These are phyloP conservation scores for Gloeophyllum trabeum DNA, from an alignment of 768 basidiomycete species.

Conservation along the genomic window DNA sequence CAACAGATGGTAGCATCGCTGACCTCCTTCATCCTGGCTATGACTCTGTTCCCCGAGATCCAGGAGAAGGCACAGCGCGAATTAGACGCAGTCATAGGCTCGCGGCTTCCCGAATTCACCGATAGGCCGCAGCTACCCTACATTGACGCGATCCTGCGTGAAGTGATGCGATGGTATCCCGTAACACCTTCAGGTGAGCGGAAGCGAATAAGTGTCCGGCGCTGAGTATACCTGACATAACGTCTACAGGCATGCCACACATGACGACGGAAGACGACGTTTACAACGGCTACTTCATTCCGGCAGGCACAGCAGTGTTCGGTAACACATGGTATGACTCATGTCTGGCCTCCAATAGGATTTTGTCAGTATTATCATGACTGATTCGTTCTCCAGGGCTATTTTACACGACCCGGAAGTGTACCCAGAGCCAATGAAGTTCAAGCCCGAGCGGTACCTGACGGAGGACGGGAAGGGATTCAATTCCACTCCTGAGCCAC, in stretches of 20 bases:
- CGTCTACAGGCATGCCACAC: not conserved
- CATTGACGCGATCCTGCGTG: constrained; percentile 4
- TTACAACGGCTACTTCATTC: constrained; percentile 3
- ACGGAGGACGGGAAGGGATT: not conserved
- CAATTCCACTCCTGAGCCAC: not conserved
- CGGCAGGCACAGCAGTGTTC: constrained; percentile 1
- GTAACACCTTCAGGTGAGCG: not conserved
- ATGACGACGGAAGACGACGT: not conserved
- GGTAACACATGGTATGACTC: constrained; percentile 1
- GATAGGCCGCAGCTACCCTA: constrained; percentile 4
- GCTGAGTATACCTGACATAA: not conserved
- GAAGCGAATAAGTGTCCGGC: not conserved
- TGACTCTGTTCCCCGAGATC: constrained; percentile 8
- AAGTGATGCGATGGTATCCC: constrained; percentile 3
- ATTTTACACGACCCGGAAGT: not conserved
- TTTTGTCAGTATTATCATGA: not conserved
- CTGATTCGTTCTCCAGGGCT: not conserved
- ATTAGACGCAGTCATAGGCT: not conserved
- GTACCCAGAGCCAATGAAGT: not conserved
- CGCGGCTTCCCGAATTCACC: constrained; percentile 2
- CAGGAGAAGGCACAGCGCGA: constrained; percentile 6
- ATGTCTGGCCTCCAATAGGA: not conserved
- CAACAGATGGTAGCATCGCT: constrained; percentile 4
- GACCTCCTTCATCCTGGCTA: constrained; percentile 7
- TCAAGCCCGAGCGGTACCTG: not conserved